A percentile compares a stretch with the other conserved stretches of the same genome.
Evolutionary conservation across 352 stramenopile species (phyloP).

Genomic region (Thalassiosira mediterranea): DNA sequence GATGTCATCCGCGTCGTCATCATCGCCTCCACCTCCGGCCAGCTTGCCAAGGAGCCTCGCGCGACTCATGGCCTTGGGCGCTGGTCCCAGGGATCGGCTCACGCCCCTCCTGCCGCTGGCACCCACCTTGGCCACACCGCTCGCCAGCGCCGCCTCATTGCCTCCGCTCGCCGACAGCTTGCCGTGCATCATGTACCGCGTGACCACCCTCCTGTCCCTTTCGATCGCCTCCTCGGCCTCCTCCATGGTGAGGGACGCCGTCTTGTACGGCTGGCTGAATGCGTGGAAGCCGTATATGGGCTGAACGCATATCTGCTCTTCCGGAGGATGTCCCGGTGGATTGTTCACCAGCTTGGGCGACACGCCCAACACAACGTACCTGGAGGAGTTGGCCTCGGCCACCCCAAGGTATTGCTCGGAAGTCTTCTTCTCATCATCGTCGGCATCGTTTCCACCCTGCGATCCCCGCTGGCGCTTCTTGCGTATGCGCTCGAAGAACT

Average conservation of each 20-base stretch:
- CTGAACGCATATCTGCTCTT: slow-evolving; percentile 49
- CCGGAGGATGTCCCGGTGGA: not conserved
- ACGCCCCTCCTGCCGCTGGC: not conserved
- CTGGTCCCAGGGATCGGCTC: slow-evolving; percentile 27
- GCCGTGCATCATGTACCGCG: slow-evolving; percentile 74
- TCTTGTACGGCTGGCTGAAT: slow-evolving; percentile 76
- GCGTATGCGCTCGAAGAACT: slow-evolving; percentile 68
- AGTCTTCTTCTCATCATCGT: slow-evolving; percentile 33
- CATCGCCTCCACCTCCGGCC: slow-evolving; percentile 16
- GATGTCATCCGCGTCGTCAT: slow-evolving; percentile 78
- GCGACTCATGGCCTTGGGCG: slow-evolving; percentile 40
- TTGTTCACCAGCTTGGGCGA: not conserved
- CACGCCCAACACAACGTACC: slow-evolving; percentile 70
- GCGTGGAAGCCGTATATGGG: slow-evolving; percentile 62
- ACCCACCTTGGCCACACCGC: too few species aligned
- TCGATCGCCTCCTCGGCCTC: slow-evolving; percentile 78
- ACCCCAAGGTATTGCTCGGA: slow-evolving; percentile 72
- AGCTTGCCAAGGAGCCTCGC: slow-evolving; percentile 64
- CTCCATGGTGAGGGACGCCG: slow-evolving; percentile 64
- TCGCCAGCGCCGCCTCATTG: slow-evolving; percentile 10
- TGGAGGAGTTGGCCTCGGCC: slow-evolving; percentile 71
- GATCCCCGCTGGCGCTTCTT: slow-evolving; percentile 30
- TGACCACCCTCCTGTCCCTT: slow-evolving; percentile 60
- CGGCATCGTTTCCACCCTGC: not conserved
- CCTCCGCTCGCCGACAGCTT: slow-evolving; percentile 39